phyloP scores from a whole-genome alignment of 768 basidiomycete genomes.

The Serendipita indica region DNA sequence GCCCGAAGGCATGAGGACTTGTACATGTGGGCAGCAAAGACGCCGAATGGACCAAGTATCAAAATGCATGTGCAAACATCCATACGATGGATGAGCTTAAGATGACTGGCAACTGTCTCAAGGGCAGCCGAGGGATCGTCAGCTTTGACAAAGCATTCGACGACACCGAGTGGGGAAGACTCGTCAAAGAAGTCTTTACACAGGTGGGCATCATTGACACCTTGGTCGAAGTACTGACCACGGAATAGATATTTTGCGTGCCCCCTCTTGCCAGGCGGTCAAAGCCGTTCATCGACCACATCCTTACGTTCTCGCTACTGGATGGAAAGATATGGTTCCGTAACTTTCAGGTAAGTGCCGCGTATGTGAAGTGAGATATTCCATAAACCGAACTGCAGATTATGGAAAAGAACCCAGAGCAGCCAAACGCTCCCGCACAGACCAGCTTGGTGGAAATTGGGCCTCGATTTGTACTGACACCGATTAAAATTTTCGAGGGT shows the following conservation, averaged over 20 bases:
- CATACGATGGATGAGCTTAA: conserved; percentile 99
- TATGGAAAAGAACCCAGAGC: conserved; percentile 82
- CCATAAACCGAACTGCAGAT: conserved; percentile 38
- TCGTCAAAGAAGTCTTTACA: conserved; percentile 87
- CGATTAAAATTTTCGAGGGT: conserved; percentile 96
- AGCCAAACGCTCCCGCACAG: conserved; percentile 71
- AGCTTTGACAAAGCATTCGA: conserved; percentile 89
- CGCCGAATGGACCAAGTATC: conserved; percentile 93
- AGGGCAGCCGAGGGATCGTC: conserved; percentile 82
- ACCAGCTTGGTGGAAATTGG: conserved; percentile 93
- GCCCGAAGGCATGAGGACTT: conserved; percentile 90
- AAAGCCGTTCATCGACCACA: conserved; percentile 96
- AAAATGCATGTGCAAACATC: conserved; percentile 94
- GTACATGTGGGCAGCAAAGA: conserved; percentile 92
- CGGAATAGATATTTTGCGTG: conserved; percentile 76
- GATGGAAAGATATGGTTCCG: conserved; percentile 99
- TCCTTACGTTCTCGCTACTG: conserved; percentile 88
- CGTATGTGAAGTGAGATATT: conserved; percentile 14
- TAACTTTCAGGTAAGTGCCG: conserved; percentile 72
- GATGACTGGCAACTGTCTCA: conserved; percentile 97
- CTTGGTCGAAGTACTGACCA: not conserved
- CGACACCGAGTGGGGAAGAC: conserved; percentile 66
- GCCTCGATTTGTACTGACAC: conserved; percentile 91
- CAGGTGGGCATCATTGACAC: conserved; percentile 44
- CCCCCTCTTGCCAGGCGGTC: conserved; percentile 79